These are phyloP conservation scores for Candida sonorensis DNA, from an alignment of 805 yeast species.

Conservation along the genomic window DNA sequence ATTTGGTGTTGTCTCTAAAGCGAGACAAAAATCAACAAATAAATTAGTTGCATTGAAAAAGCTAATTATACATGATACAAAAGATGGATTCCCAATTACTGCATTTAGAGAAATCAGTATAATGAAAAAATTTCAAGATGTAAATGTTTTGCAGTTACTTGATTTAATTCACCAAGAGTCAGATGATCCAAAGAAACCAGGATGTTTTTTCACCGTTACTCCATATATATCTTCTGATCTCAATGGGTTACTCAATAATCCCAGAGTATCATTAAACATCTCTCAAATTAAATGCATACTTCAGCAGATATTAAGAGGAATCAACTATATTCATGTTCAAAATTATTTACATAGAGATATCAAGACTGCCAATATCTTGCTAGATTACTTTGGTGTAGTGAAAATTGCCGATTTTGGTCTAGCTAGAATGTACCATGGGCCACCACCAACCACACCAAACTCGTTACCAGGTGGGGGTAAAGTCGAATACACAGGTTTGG, in stretches of 20 bases:
- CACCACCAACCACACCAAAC: slow-evolving; percentile 16
- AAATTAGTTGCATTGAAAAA: slow-evolving; percentile 81
- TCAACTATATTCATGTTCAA: slow-evolving; percentile 67
- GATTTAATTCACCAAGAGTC: slow-evolving; percentile 65
- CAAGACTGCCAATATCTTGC: slow-evolving; percentile 89
- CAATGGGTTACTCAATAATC: slow-evolving; percentile 83
- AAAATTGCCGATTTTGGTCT: slow-evolving; percentile 96
- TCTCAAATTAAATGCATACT: slow-evolving; percentile 79
- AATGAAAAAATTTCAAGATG: slow-evolving; percentile 61
- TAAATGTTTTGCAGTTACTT: slow-evolving; percentile 65
- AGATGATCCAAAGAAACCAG: slow-evolving; percentile 21
- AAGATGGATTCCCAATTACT: slow-evolving; percentile 86
- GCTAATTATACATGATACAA: slow-evolving; percentile 68
- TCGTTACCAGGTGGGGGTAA: slow-evolving; percentile 48
- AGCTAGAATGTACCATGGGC: slow-evolving; percentile 55
- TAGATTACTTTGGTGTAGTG: slow-evolving; percentile 68
- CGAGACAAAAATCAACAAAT: slow-evolving; percentile 45
- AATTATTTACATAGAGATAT: slow-evolving; percentile 80
- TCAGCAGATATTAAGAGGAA: slow-evolving; percentile 71
- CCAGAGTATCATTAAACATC: slow-evolving; percentile 49
- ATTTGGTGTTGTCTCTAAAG: slow-evolving; percentile 84
- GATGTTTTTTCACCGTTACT: slow-evolving; percentile 71
- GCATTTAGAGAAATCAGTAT: slow-evolving; percentile 89
- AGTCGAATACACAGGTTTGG: slow-evolving; percentile 51
- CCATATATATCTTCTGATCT: slow-evolving; percentile 92